These are phyloP conservation scores for Ustilago trichophora DNA, from an alignment of 1,284 basidiomycete species.

Conservation along the genomic window DNA sequence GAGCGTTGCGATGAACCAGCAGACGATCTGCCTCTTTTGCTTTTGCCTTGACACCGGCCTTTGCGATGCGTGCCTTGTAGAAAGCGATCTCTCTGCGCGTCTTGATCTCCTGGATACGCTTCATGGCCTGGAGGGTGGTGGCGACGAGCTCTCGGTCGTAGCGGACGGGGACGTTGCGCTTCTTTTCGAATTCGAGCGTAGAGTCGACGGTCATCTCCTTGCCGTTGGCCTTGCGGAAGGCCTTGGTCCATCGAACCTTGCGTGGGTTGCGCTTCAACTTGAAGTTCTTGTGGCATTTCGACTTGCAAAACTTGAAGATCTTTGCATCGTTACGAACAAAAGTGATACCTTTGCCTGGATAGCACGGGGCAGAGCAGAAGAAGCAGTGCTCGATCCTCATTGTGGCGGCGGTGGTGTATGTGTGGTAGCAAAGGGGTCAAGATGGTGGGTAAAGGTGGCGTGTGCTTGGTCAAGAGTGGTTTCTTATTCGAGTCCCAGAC, in stretches of 20 bases:
- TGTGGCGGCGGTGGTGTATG: not conserved
- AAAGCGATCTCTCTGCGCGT: slow-evolving; percentile 91
- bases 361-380: slow-evolving; percentile 87
- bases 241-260: slow-evolving; percentile 99
- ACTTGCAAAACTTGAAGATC: slow-evolving; percentile 63
- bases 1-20: slow-evolving; percentile 58
- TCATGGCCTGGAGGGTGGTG: slow-evolving; percentile 97
- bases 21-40: slow-evolving; percentile 58
- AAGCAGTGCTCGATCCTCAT: slow-evolving; percentile 69
- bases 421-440: not conserved
- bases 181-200: slow-evolving; percentile 99
- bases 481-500: too few relatives aligned
- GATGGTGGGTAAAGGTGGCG: not conserved
- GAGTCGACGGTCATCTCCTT: slow-evolving; percentile 99
- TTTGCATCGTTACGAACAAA: slow-evolving; percentile 67
- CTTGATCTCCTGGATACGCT: slow-evolving; percentile 92
- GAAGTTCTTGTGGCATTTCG: slow-evolving; percentile 67
- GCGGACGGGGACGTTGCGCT: slow-evolving; percentile 94
- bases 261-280: slow-evolving; percentile 99
- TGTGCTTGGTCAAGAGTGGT: too few relatives aligned
- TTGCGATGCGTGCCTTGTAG: slow-evolving; percentile 69
- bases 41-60: slow-evolving; percentile 58
- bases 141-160: slow-evolving; percentile 94
- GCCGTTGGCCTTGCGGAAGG: slow-evolving; percentile 96
- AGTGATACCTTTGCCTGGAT: slow-evolving; percentile 79